Conservation (phyloP, 352 stramenopile species). For the Globisporangium abappressorium region DNA sequence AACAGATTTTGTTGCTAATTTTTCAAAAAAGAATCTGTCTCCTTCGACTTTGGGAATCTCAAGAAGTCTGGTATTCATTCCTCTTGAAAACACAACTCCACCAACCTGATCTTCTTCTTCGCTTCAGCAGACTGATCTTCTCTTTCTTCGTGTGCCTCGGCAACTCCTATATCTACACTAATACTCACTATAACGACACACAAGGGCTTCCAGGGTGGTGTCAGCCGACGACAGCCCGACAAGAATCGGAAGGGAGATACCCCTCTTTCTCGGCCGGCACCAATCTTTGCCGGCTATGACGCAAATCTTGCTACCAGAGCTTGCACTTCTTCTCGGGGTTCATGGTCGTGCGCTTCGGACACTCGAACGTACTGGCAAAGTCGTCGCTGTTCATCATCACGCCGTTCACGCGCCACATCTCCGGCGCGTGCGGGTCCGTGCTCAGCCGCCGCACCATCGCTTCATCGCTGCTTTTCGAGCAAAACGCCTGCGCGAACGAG, state of each 20-base stretch:
- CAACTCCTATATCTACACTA: too few species aligned
- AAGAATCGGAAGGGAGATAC: too few species aligned
- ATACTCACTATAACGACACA: too few species aligned
- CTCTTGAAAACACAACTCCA: neutral
- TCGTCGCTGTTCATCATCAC: constrained; percentile 73
- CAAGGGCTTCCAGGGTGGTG: too few species aligned
- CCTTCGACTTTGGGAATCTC: neutral
- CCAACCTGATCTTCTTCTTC: neutral
- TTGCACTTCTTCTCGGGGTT: constrained; percentile 67
- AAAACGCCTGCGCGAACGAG: constrained; percentile 75
- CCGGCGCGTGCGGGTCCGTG: constrained; percentile 62
- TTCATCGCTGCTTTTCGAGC: constrained; percentile 57
- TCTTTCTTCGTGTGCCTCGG: too few species aligned
- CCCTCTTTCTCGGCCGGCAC: too few species aligned
- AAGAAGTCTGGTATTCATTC: neutral
- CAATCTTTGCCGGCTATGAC: too few species aligned
- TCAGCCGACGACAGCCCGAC: too few species aligned
- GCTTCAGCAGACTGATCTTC: too few species aligned
- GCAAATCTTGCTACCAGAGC: constrained; percentile 48
- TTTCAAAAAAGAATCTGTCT: constrained; percentile 3
- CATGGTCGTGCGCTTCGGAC: constrained; percentile 51
- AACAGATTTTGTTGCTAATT: constrained; percentile 1
- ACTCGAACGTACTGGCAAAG: constrained; percentile 65
- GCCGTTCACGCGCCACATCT: constrained; percentile 75
- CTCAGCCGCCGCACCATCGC: constrained; percentile 44